phyloP scores from a whole-genome alignment of 1,139 yeast genomes.

The Yarrowia galli region DNA sequence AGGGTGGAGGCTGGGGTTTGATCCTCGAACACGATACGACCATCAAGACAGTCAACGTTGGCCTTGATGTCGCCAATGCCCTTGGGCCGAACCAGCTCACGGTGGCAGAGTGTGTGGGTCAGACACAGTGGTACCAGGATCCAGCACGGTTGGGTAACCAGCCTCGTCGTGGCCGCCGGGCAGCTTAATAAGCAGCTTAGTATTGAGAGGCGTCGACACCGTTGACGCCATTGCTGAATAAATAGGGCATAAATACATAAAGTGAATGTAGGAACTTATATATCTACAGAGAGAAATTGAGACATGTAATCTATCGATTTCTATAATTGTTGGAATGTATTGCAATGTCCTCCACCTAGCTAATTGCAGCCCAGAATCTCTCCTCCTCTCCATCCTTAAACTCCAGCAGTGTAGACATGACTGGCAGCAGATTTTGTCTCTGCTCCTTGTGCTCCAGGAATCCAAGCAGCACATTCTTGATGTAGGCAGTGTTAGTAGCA shows the following conservation, averaged over 20 bases:
- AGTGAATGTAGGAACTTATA: not conserved
- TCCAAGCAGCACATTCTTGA: slow-evolving; percentile 86
- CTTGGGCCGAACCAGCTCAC: slow-evolving; percentile 69
- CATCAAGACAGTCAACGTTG: slow-evolving; percentile 71
- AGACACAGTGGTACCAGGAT: slow-evolving; percentile 46
- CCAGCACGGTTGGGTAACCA: slow-evolving; percentile 29
- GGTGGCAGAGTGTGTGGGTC: slow-evolving; percentile 84
- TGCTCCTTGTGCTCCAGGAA: slow-evolving; percentile 93
- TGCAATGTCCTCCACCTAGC: slow-evolving; percentile 35
- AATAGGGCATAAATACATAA: slow-evolving; percentile 7
- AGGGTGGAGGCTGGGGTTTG: slow-evolving; percentile 60
- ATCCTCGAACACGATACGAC: slow-evolving; percentile 87
- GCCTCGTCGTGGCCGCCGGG: slow-evolving; percentile 15
- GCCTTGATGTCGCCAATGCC: slow-evolving; percentile 61
- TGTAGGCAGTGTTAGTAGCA: slow-evolving; percentile 68
- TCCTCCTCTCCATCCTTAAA: slow-evolving; percentile 74
- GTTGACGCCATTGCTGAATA: slow-evolving; percentile 8
- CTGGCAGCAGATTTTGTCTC: slow-evolving; percentile 82
- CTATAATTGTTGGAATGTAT: slow-evolving; percentile 5
- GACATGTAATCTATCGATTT: not conserved
- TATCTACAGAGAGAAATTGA: not conserved
- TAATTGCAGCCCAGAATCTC: slow-evolving; percentile 67
- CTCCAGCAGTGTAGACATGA: slow-evolving; percentile 74
- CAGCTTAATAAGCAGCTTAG: not conserved
- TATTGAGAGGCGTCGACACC: not conserved